Conservation (phyloP, 179 eudicot genomes). For the Silene coronaria region DNA sequence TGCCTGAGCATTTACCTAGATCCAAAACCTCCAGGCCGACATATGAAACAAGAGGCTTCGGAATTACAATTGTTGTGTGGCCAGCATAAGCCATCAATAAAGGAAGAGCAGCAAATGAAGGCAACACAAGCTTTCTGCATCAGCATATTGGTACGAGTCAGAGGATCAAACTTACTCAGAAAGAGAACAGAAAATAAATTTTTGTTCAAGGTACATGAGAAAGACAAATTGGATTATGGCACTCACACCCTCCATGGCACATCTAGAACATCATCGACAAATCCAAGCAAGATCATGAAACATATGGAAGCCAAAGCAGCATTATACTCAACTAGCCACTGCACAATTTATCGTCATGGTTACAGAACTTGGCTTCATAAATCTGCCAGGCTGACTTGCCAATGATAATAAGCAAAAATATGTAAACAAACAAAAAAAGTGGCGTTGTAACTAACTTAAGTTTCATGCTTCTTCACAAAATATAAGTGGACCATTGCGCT, state of each 20-base stretch:
- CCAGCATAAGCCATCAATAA: constrained; percentile 98
- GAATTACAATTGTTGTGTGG: constrained; percentile 82
- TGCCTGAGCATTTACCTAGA: constrained; percentile 46
- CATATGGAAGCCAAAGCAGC: constrained; percentile 93
- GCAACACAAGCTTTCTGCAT: constrained; percentile 78
- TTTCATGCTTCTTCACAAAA: neutral
- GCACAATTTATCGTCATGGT: constrained; percentile 22
- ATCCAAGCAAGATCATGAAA: constrained; percentile 92
- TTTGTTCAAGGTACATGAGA: neutral
- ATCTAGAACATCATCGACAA: constrained; percentile 91
- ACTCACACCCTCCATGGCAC: constrained; percentile 99
- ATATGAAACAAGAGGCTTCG: constrained; percentile 78
- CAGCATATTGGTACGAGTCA: constrained; percentile 23
- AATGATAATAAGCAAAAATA: neutral
- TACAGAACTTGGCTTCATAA: constrained; percentile 2
- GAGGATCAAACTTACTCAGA: neutral
- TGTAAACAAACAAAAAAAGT: neutral
- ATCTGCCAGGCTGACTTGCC: neutral
- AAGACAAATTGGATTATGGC: constrained; percentile 9
- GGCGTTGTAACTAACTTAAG: neutral
- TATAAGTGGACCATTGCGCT: neutral
- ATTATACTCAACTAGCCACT: constrained; percentile 98
- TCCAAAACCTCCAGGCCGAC: constrained; percentile 72
- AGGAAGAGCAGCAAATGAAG: constrained; percentile 94
- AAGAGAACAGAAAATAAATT: neutral